phyloP scores from a whole-genome alignment of 1,284 basidiomycete species.

The Fistulina hepatica region DNA sequence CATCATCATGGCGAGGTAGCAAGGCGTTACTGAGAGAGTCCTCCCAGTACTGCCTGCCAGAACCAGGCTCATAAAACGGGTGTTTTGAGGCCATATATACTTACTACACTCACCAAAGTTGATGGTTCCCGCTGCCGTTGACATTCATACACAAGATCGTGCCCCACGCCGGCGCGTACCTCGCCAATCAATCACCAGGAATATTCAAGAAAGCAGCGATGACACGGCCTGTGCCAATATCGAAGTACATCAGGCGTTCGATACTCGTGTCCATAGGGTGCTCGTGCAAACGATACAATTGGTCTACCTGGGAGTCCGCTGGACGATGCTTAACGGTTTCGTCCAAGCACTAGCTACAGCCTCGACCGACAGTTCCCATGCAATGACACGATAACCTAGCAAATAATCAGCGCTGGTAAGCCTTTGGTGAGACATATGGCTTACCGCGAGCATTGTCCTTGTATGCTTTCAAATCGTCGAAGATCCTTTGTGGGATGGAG shows the following conservation, averaged over 20 bases:
- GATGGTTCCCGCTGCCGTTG: constrained; percentile 11
- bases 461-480: constrained; percentile 12
- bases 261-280: constrained; percentile 3
- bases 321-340: constrained; percentile 11
- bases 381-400: constrained; percentile 8
- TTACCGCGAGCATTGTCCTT: constrained; percentile 10
- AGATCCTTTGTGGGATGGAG: constrained; percentile 11
- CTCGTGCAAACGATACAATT: constrained; percentile 9
- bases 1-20: constrained; percentile 8
- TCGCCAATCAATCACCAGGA: constrained; percentile 12
- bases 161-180: constrained; percentile 12
- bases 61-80: too few relatives aligned
- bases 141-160: constrained; percentile 12
- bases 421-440: too few relatives aligned
- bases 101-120: constrained; percentile 15
- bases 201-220: constrained; percentile 8
- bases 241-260: constrained; percentile 10
- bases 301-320: constrained; percentile 10
- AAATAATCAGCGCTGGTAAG: too few relatives aligned
- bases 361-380: constrained; percentile 7
- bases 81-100: too few relatives aligned
- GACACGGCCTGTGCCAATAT: constrained; percentile 8
- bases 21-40: constrained; percentile 3
- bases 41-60: too few relatives aligned
- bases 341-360: not conserved